Conservation (phyloP, 192 early-diverging fungal species). For the Coemansia sp. region DNA sequence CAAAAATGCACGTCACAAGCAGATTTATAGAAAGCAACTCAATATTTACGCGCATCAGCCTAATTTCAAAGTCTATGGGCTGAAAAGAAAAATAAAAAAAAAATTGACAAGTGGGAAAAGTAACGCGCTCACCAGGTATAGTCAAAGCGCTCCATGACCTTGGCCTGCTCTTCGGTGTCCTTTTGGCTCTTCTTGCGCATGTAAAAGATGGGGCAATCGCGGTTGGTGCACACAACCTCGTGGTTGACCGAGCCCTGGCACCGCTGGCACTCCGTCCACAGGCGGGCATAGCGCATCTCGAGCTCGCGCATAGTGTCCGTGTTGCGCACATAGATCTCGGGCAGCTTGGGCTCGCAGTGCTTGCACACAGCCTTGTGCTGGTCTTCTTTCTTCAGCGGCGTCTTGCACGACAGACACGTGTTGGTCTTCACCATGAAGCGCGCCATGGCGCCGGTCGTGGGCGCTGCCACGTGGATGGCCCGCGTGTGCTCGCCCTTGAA, state of each 20-base stretch:
- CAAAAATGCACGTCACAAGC: neutral
- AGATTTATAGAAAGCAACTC: neutral
- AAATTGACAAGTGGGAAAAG: neutral
- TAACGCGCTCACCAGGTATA: constrained; percentile 55
- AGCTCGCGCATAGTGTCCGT: constrained; percentile 65
- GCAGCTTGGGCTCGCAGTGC: constrained; percentile 67
- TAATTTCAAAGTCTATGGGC: constrained; percentile 2
- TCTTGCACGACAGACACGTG: constrained; percentile 92
- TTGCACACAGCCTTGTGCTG: constrained; percentile 75
- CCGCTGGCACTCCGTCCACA: constrained; percentile 98
- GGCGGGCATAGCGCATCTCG: constrained; percentile 74
- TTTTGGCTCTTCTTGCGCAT: constrained; percentile 98
- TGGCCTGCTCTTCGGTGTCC: constrained; percentile 75
- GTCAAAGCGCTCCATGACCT: constrained; percentile 73
- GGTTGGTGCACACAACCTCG: constrained; percentile 92
- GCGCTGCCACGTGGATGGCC: constrained; percentile 83
- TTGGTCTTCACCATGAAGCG: constrained; percentile 89
- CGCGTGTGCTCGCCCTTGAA: constrained; percentile 78
- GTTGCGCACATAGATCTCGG: constrained; percentile 79
- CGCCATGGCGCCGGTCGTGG: constrained; percentile 83
- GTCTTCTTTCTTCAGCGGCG: constrained; percentile 65
- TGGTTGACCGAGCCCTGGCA: constrained; percentile 94
- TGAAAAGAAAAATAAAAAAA: neutral
- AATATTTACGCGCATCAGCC: neutral
- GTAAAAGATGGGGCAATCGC: constrained; percentile 97